Evolutionary conservation across 2,329 filamentous ascomycete species (phyloP), one percentile per base, ranked within the genome.

Genomic region (Colletotrichum melonis): DNA sequence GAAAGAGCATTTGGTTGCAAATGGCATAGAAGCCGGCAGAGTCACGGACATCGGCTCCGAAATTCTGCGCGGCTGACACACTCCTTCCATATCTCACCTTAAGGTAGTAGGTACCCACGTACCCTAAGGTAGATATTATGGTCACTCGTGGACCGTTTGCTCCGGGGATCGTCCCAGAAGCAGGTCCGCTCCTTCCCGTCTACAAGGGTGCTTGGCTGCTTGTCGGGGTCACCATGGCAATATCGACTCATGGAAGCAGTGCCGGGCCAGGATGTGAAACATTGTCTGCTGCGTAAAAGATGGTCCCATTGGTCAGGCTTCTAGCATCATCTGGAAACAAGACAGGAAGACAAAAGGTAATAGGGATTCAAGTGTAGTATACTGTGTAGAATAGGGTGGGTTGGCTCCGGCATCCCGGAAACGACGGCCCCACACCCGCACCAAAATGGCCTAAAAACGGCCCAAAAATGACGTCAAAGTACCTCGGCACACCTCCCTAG

Each of bases 261-360:
- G n/a, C 22, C 19, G 19, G n/a, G 26, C 8, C 26, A 57, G 28
- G 16, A 28, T 22, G 16, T 8, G 16, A 8, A 28, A 49, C 8
- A 28, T 14, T n/a, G 7, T 24, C 24, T 28, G 11, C 32, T 32
- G 32, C 32, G 32, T 32, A 62, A 35, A 38, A 54, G 22, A 19
- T 49, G 58, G 35, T 38, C 14, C 60, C 30, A 64, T 26, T 32
- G 42, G 38, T 16, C 16, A 52, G 32, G 16, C 16, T 70, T 73
- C 70, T 73, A 26, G 70, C 56, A 70, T 52, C 71, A 28, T 71
- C 70, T 73, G 46, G 67, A 73, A 73, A 46, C 32, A 42, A 42
- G 12, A 42, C 35, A 7, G 5, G 5, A 2, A 42, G 2, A 30
- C 30, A 30, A 6, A 42, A 14, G 14, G 5, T 42, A 3, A 16